A percentile compares a stretch with the other conserved stretches of the same genome.
phyloP scores from a whole-genome alignment of 192 early-diverging fungal species.

The Coemansia sp. region DNA sequence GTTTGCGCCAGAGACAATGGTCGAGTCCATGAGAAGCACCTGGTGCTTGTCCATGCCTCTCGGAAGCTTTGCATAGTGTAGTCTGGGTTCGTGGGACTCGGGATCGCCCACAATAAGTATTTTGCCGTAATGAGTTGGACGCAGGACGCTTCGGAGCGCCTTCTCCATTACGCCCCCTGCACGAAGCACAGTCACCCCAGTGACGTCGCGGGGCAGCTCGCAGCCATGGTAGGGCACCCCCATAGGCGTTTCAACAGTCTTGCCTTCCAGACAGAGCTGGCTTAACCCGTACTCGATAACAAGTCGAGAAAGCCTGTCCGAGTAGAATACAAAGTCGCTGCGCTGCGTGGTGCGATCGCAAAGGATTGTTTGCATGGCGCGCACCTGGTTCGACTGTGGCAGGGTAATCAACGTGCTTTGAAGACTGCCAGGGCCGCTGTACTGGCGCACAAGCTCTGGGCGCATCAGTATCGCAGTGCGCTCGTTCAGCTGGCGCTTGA shows the following conservation, averaged over 20 bases:
- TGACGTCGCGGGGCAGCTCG: slow-evolving; percentile 30
- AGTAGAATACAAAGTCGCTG: slow-evolving; percentile 89
- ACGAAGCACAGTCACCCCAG: slow-evolving; percentile 82
- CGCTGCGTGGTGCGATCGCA: slow-evolving; percentile 67
- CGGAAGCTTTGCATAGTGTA: slow-evolving; percentile 86
- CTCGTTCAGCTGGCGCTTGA: slow-evolving; percentile 79
- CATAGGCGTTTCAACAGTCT: slow-evolving; percentile 61
- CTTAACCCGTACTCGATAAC: slow-evolving; percentile 78
- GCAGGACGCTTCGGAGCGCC: slow-evolving; percentile 76
- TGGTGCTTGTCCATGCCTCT: slow-evolving; percentile 58
- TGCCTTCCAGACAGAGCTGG: slow-evolving; percentile 56
- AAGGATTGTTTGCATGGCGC: slow-evolving; percentile 80
- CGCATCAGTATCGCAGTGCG: slow-evolving; percentile 52
- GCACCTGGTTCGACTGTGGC: slow-evolving; percentile 54
- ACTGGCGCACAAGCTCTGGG: slow-evolving; percentile 35
- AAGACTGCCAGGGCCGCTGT: slow-evolving; percentile 12
- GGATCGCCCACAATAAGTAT: slow-evolving; percentile 86
- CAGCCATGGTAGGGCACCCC: slow-evolving; percentile 58
- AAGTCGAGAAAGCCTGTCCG: slow-evolving; percentile 82
- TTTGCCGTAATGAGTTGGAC: slow-evolving; percentile 82
- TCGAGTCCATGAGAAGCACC: slow-evolving; percentile 85
- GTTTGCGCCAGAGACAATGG: slow-evolving; percentile 86
- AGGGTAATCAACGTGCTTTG: slow-evolving; percentile 42
- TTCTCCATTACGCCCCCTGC: slow-evolving; percentile 91
- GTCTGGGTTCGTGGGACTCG: slow-evolving; percentile 76